phyloP scores from a whole-genome alignment of 1,139 yeast species.

The Pneumocystis oryctolagi region DNA sequence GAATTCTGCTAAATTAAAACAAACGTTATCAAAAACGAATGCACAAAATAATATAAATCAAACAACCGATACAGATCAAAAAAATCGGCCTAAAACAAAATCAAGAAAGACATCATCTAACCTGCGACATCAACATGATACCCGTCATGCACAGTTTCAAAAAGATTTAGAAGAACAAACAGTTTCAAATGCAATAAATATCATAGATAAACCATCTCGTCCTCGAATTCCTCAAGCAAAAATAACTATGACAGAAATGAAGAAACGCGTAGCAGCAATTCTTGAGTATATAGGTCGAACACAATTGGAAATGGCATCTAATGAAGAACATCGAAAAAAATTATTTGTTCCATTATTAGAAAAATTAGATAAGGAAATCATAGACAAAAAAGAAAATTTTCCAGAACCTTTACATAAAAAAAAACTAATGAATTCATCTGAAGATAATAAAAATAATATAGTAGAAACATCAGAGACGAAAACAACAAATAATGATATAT shows the following conservation, averaged over 20 bases:
- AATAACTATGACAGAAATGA: constrained; percentile 55
- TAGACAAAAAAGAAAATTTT: not conserved
- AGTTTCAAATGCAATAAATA: constrained; percentile 9
- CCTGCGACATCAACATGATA: constrained; percentile 5
- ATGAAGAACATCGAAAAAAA: constrained; percentile 42
- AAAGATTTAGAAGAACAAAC: not conserved
- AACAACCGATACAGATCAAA: not conserved
- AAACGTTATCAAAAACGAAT: not conserved
- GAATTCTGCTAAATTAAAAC: not conserved
- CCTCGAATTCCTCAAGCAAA: constrained; percentile 72
- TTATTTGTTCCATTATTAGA: constrained; percentile 23
- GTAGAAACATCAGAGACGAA: not conserved
- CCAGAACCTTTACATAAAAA: not conserved
- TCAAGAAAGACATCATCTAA: not conserved
- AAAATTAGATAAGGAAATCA: constrained; percentile 1
- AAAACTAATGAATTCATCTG: not conserved
- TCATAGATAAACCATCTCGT: constrained; percentile 51
- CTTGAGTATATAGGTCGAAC: constrained; percentile 79
- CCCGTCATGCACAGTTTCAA: constrained; percentile 1
- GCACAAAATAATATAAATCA: not conserved
- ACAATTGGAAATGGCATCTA: constrained; percentile 63
- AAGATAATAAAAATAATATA: not conserved
- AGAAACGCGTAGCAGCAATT: constrained; percentile 76
- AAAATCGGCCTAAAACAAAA: not conserved
- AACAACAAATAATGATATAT: constrained; percentile 25